Evolutionary conservation across 2,329 filamentous ascomycete genomes (phyloP).

Genomic region (Cadophora gregata): DNA sequence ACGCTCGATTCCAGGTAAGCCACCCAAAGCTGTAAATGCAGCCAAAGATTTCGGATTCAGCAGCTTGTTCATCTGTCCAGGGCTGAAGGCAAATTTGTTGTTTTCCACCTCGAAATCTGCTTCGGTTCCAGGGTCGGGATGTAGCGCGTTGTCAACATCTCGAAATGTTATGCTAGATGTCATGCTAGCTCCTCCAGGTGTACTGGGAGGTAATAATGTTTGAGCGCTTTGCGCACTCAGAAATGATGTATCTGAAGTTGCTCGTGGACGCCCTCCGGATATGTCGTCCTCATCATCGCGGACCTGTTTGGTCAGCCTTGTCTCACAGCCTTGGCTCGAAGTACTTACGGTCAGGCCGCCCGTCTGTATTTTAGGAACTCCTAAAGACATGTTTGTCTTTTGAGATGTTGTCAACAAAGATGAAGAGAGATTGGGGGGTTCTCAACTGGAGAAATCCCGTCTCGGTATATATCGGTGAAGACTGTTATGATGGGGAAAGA

Average conservation of each 20-base stretch:
- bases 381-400: slow-evolving; percentile 12
- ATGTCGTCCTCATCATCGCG: slow-evolving; percentile 19
- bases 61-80: slow-evolving; percentile 76
- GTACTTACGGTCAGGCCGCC: slow-evolving; percentile 19
- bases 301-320: slow-evolving; percentile 18
- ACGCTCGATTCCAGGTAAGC: slow-evolving; percentile 74
- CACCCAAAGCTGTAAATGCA: slow-evolving; percentile 78
- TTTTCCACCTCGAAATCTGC: slow-evolving; percentile 69
- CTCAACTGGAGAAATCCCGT: slow-evolving; percentile 11
- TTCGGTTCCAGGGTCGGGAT: slow-evolving; percentile 73
- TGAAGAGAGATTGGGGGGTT: not conserved
- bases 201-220: slow-evolving; percentile 19
- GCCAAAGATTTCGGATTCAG: slow-evolving; percentile 79
- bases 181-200: slow-evolving; percentile 22
- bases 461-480: slow-evolving; percentile 20
- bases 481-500: not conserved
- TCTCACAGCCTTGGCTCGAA: not conserved
- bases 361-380: slow-evolving; percentile 19
- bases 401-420: not conserved
- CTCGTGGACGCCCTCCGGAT: slow-evolving; percentile 16
- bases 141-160: slow-evolving; percentile 33
- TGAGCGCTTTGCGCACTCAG: slow-evolving; percentile 21
- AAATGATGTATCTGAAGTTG: slow-evolving; percentile 21
- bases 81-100: slow-evolving; percentile 75
- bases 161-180: slow-evolving; percentile 21